Conservation (phyloP, 2,329 filamentous ascomycete genomes). For the Stenocarpella maydis region DNA sequence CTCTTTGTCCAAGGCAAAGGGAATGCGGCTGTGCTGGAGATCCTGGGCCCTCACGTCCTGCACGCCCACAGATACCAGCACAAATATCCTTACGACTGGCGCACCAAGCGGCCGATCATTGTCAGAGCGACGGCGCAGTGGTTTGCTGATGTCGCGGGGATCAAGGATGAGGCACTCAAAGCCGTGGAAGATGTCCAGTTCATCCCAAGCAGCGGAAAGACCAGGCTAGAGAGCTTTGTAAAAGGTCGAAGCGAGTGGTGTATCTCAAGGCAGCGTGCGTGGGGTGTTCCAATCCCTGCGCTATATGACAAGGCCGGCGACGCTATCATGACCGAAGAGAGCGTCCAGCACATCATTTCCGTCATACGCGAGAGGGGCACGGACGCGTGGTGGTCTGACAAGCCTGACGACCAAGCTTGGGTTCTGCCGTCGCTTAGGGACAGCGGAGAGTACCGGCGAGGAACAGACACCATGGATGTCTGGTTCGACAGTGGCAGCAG, state of each 20-base stretch:
- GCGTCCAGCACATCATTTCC: conserved; percentile 83
- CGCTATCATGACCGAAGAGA: conserved; percentile 80
- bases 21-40: conserved; percentile 64
- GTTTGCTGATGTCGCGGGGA: conserved; percentile 91
- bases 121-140: conserved; percentile 94
- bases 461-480: conserved; percentile 97
- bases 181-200: conserved; percentile 79
- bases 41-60: conserved; percentile 73
- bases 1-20: conserved; percentile 63
- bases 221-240: conserved; percentile 84
- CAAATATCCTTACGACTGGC: conserved; percentile 98
- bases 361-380: conserved; percentile 80
- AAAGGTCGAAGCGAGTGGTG: conserved; percentile 94
- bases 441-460: conserved; percentile 70
- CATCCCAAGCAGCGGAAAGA: conserved; percentile 76
- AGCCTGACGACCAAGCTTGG: conserved; percentile 79
- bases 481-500: conserved; percentile 99
- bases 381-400: conserved; percentile 95
- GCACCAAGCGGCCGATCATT: conserved; percentile 91
- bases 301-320: conserved; percentile 78
- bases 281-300: conserved; percentile 96
- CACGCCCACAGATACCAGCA: conserved; percentile 77
- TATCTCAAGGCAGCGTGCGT: conserved; percentile 93
- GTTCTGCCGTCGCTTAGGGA: conserved; percentile 68
- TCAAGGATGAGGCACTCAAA: conserved; percentile 77